Base-by-base conservation (phyloP, 345 rosid genomes). In the Geranium rotundifolium region DNA sequence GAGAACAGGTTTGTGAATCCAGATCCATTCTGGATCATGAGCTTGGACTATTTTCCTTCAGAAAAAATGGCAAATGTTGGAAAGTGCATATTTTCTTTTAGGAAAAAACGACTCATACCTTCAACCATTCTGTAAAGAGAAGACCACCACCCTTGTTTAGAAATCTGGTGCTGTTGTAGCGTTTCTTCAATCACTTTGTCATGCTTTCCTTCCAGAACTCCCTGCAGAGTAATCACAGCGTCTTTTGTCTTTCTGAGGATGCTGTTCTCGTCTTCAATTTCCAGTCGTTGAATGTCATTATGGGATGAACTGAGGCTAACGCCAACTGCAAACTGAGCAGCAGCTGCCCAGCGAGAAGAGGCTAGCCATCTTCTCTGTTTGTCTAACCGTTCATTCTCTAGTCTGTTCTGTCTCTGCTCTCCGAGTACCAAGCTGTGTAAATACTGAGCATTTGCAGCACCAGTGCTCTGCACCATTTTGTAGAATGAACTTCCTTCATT, bases 381-480 rank as follows among this genome's bases (percentile, higher is more conserved):
- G 65, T 87, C 96, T 69, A 76, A 63, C 63, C 68, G 79, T 71
- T 74, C 77, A 63, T 63, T 74, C 66, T 75, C 77, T 60, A 72
- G 76, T 68, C 71, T 71, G 60, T 59, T 77, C 65, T 81, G 82
- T 57, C 68, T 77, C 31, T 77, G 77, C 65, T 67, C 79, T 31
- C 78, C 85, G 2, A 85, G 82, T 19, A 76, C 97, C 67, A 92
- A 73, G 78, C 82, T 68, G 31, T 93, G 91, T 17, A 93, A 79
- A 78, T 90, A 93, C 72, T 90, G 90, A 55, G 97, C 97, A 65
- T 93, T 93, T 62, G 99, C 91, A 61, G 91, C 68, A 54, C 99
- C 99, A 8, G 97, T 93, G 71, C 99, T 93, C 67, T 82, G 95
- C 60, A 90, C 99, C 99, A 93, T 93, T 72, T 81, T 90, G 5